Percentiles rank a stretch among this genome's conserved stretches.
These are phyloP conservation scores for Amanita rubescens DNA, from an alignment of 768 basidiomycete species.

Conservation along the genomic window DNA sequence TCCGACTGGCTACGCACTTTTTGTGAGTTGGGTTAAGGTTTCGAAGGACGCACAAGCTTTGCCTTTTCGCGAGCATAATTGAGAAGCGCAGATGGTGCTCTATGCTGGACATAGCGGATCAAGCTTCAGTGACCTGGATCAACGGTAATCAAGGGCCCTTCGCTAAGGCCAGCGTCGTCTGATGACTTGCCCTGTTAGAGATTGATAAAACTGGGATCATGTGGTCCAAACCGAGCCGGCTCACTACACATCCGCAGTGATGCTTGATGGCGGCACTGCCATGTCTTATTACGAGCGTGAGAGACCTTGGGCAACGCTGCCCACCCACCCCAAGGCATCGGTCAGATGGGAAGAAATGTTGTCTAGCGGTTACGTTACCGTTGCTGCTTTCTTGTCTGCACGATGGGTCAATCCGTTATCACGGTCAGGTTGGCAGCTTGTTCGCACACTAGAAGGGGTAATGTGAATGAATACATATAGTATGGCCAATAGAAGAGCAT, in stretches of 20 bases:
- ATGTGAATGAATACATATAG: no score
- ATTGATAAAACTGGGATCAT: background rate
- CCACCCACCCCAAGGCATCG: no score
- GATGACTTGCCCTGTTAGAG: background rate
- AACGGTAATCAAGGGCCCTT: conserved; percentile 5
- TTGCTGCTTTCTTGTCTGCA: no score
- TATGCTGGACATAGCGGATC: background rate
- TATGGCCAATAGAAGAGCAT: no score
- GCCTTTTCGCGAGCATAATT: background rate
- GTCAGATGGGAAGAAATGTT: background rate
- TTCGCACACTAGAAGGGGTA: no score
- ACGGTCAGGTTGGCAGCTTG: no score
- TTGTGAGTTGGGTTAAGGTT: background rate
- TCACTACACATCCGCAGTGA: background rate
- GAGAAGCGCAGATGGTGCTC: background rate
- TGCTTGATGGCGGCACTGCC: background rate
- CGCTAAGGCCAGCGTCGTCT: background rate
- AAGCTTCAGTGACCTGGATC: conserved; percentile 2
- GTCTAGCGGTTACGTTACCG: no score
- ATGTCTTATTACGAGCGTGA: background rate
- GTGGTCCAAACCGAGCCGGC: background rate
- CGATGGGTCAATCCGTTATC: no score
- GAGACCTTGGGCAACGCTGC: no score
- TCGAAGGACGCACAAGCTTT: background rate
- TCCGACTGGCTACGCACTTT: background rate